phyloP scores from a whole-genome alignment of 1,284 basidiomycete species.

The Hortiboletus rubellus region DNA sequence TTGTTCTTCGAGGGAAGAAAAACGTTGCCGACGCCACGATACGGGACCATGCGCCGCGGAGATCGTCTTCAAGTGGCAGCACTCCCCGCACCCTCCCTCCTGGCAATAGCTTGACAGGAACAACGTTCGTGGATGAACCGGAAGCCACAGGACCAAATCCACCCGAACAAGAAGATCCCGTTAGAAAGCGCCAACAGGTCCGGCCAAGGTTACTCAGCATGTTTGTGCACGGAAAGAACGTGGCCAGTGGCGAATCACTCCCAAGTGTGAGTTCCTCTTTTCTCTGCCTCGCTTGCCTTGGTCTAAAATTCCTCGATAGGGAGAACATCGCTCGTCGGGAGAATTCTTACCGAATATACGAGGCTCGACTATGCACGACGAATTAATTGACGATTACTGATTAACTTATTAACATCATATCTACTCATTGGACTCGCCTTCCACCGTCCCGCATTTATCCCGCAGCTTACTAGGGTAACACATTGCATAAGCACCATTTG shows the following conservation, averaged over 20 bases:
- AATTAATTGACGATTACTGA: constrained; percentile 6
- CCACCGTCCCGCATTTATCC: neutral
- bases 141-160: constrained; percentile 12
- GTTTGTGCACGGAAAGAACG: constrained; percentile 29
- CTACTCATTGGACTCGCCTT: constrained; percentile 2
- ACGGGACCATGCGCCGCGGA: constrained; percentile 15
- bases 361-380: constrained; percentile 6
- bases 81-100: neutral
- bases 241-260: neutral
- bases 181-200: constrained; percentile 14
- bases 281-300: neutral
- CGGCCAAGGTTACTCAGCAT: constrained; percentile 31
- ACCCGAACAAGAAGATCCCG: constrained; percentile 8
- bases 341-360: neutral
- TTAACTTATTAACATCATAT: constrained; percentile 6
- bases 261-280: constrained; percentile 18
- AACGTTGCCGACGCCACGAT: constrained; percentile 13
- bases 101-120: constrained; percentile 13
- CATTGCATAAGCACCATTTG: constrained; percentile 1
- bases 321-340: constrained; percentile 7
- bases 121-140: constrained; percentile 26
- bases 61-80: constrained; percentile 24
- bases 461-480: neutral
- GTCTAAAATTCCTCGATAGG: constrained; percentile 2
- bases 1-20: constrained; percentile 24